Evolutionary conservation across 176 grass and related monocot genomes (phyloP), one percentile per base, ranked within the genome.

Genomic region (Cenchrus americanus): DNA sequence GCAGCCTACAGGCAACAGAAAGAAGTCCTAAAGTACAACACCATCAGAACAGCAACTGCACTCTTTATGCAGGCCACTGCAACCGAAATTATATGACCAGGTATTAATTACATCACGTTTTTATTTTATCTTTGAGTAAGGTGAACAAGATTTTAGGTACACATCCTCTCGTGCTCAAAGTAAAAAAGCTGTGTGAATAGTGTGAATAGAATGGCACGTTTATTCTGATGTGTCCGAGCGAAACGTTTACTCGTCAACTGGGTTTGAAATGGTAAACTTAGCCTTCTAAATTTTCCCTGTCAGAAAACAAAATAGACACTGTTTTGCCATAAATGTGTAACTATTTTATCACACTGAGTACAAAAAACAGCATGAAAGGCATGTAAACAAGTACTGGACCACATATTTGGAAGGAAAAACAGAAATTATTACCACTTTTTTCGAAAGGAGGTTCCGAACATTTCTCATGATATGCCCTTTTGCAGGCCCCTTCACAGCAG

Each of bases 401-500:
- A 5, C 51, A 49, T 67, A 75, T 80, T 60, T 80, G 61, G 76
- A 83, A 80, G 72, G 40, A 80, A 85, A 87, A 17, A 19, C 14
- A 94, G 61, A 79, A 48, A 86, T n/a, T 84, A 49, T 61, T 65
- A 87, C 83, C 83, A 86, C 83, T 86, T 92, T 84, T 92, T 63
- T 87, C 87, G 66, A 90, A 62, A 69, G 91, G 78, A 76, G 89
- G 77, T 73, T 92, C 93, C 49, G 71, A 86, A 89, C 91, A 96
- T 75, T 86, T 94, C 81, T 90, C 86, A 71, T 99, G 93, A 89
- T 80, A 93, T 44, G 87, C 89, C 87, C 62, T 87, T 83, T 86
- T 91, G 89, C 96, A 99, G 51, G 79, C 21, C 54, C 93, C 92
- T 80, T 87, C 82, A 22, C 93, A 95, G 27, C 81, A 76, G 68